Base-by-base conservation (phyloP, 208 protist species). In the Trypanosoma lewisi region DNA sequence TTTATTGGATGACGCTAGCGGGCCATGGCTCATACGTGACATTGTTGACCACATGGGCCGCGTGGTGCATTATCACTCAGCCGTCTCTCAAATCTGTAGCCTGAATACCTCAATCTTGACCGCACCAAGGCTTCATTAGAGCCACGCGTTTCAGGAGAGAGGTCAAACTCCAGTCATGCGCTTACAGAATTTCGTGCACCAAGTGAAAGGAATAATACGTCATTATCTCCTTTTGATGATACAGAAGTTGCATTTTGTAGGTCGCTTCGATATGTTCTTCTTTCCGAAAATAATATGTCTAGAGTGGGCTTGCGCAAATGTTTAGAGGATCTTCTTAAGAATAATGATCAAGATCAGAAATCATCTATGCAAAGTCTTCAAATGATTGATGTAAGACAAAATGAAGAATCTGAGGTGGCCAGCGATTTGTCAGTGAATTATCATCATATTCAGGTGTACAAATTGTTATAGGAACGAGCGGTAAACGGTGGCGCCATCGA, bases 211-310 rank as follows among this genome's bases (percentile, higher is more conserved):
- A 36, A 11, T 4, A n/a, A 51, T 25, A 42, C 2, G 0, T 12
- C 25, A 21, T 47, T 52, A 16, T 21, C 49, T 12, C 6, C 4
- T 11, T 14, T 42, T 31, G 52, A 72, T 30, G 11, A 39, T 0
- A 27, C 41, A n/a, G 6, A 59, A 23, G 4, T 73, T 48, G 67
- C 56, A 44, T 58, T 85, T 59, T 79, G 75, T 58, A 66, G 44
- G 9, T 82, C 80, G 0, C 70, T 85, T 45, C 66, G 73, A 53
- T 59, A 78, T 53, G 48, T 85, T 7, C 42, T 78, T 51, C 51
- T 85, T 1, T 62, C 75, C 0, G 45, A 82, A 25, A 85, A 85
- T 59, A 65, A 67, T n/a, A 70, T 85, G 62, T 75, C 80, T 8
- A 41, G 65, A 21, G 57, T 74, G 3, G 80, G 75, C 8, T 52